These are phyloP conservation scores for Fusarium keratoplasticum DNA, from an alignment of 2,329 filamentous ascomycete genomes.

Conservation along the genomic window DNA sequence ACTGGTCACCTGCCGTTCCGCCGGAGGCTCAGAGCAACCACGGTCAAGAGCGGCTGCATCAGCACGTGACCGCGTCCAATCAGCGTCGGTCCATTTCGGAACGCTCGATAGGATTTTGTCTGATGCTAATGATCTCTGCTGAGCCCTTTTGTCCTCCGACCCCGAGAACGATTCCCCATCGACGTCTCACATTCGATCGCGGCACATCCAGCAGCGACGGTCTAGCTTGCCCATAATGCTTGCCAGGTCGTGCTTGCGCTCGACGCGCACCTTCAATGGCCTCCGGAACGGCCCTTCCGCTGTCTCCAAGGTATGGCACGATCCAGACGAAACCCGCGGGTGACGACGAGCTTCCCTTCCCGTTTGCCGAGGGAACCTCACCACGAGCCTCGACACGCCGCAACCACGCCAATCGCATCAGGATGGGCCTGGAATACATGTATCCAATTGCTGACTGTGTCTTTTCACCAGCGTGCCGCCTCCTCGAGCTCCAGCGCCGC, in stretches of 20 bases:
- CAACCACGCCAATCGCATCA: constrained; percentile 46
- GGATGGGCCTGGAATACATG: constrained; percentile 28
- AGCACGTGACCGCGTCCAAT: constrained; percentile 55
- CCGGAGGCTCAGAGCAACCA: constrained; percentile 35
- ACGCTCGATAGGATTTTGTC: constrained; percentile 56
- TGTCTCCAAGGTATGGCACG: constrained; percentile 77
- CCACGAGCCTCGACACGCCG: constrained; percentile 37
- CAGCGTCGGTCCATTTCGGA: constrained; percentile 58
- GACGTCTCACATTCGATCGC: constrained; percentile 52
- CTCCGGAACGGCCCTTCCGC: constrained; percentile 79
- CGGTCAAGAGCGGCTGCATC: constrained; percentile 1
- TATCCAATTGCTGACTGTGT: constrained; percentile 53
- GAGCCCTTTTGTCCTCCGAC: constrained; percentile 54
- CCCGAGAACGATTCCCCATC: constrained; percentile 53
- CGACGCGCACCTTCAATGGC: constrained; percentile 85
- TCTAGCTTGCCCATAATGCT: constrained; percentile 78
- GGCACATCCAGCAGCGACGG: constrained; percentile 52
- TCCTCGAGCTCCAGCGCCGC: constrained; percentile 81
- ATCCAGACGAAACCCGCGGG: constrained; percentile 44
- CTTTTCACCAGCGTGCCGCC: constrained; percentile 66
- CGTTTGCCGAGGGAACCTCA: constrained; percentile 52
- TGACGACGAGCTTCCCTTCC: constrained; percentile 41
- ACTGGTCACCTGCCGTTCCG: constrained; percentile 27
- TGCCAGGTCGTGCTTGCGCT: constrained; percentile 90
- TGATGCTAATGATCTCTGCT: constrained; percentile 52